phyloP scores from a whole-genome alignment of 108 stramenopile species.

The Cyclotella baltica region DNA sequence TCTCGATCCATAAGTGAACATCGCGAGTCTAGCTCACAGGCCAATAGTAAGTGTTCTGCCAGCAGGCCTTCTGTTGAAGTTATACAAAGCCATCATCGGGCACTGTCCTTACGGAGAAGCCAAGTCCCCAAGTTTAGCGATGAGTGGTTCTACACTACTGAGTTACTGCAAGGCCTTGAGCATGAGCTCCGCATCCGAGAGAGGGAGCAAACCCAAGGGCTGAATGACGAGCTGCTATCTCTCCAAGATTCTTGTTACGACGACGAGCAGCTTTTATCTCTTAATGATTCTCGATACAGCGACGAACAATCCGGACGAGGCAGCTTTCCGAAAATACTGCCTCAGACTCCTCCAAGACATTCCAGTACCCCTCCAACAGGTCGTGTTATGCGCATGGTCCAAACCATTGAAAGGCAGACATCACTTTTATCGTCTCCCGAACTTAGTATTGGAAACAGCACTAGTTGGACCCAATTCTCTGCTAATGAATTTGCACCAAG shows the following conservation, averaged over 20 bases:
- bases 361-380: background rate
- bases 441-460: too few species aligned
- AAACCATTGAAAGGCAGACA: background rate
- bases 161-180: background rate
- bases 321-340: background rate
- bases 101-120: background rate
- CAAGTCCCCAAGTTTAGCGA: conserved; percentile 18
- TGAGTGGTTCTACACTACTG: conserved; percentile 19
- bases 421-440: background rate
- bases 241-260: background rate
- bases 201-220: background rate
- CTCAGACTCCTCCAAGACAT: background rate
- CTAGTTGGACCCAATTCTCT: too few species aligned
- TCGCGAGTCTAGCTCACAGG: background rate
- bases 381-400: conserved; percentile 1
- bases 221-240: background rate
- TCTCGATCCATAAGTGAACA: background rate
- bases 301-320: background rate
- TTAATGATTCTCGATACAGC: conserved; percentile 13
- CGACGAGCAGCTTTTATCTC: too few species aligned
- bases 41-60: too few species aligned
- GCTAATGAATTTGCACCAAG: background rate
- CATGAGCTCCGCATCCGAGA: background rate
- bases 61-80: background rate
- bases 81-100: background rate